Evolutionary conservation across 495 filamentous ascomycete species (phyloP).

Genomic region (Penicillium chermesinum): DNA sequence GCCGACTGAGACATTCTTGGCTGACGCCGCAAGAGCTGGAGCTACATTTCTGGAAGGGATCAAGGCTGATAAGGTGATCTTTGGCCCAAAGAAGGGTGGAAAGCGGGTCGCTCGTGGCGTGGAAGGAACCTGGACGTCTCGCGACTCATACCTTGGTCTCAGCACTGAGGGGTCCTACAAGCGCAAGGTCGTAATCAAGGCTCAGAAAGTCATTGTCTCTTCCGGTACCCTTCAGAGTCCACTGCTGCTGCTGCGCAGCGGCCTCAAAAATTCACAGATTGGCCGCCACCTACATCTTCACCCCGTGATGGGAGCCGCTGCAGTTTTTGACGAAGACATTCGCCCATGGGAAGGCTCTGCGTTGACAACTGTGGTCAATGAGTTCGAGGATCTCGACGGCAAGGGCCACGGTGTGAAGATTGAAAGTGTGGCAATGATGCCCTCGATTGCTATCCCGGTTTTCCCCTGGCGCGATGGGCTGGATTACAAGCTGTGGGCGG

Average conservation of each 20-base stretch:
- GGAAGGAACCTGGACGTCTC: constrained; percentile 65
- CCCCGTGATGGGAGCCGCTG: constrained; percentile 58
- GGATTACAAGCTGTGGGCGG: constrained; percentile 60
- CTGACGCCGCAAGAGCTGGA: constrained; percentile 68
- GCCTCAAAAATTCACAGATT: constrained; percentile 70
- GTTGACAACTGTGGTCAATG: constrained; percentile 69
- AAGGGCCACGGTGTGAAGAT: constrained; percentile 81
- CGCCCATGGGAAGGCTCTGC: constrained; percentile 76
- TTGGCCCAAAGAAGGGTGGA: constrained; percentile 46
- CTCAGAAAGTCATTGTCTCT: constrained; percentile 77
- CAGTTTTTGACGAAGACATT: constrained; percentile 59
- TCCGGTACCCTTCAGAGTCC: constrained; percentile 71
- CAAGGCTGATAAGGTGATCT: constrained; percentile 59
- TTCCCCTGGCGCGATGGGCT: constrained; percentile 60
- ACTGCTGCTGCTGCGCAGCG: constrained; percentile 68
- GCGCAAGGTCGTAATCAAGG: constrained; percentile 63
- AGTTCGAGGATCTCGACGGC: constrained; percentile 78
- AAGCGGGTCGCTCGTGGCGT: constrained; percentile 63
- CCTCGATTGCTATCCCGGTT: constrained; percentile 49
- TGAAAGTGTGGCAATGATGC: constrained; percentile 65
- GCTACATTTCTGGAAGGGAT: constrained; percentile 79
- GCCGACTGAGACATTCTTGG: constrained; percentile 69
- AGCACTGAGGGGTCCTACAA: constrained; percentile 42
- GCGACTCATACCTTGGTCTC: constrained; percentile 56
- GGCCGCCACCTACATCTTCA: constrained; percentile 82